Conservation (phyloP, 208 protist species). For the Endotrypanum monterogeii region DNA sequence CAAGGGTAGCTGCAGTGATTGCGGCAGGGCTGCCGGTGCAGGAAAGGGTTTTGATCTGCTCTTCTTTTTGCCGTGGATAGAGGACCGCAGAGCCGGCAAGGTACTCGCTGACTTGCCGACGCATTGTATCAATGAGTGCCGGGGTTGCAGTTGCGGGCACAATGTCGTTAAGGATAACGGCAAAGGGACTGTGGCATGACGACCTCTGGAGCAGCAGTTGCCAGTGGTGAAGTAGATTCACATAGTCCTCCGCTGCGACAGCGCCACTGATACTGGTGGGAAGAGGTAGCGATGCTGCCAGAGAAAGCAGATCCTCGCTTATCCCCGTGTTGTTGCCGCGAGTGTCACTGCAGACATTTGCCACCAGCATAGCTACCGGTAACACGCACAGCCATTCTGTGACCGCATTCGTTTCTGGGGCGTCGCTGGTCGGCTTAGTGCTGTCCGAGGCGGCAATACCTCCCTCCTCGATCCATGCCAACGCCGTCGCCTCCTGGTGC, state of each 20-base stretch:
- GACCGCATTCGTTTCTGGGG: not conserved
- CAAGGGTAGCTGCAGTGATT: slow-evolving; percentile 7
- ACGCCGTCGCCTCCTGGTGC: not conserved
- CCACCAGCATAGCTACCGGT: slow-evolving; percentile 3
- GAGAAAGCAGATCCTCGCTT: slow-evolving; percentile 7
- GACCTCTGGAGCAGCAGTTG: slow-evolving; percentile 1
- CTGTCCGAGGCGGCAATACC: not conserved
- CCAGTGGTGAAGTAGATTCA: slow-evolving; percentile 6
- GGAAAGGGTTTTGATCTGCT: not conserved
- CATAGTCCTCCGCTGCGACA: not conserved
- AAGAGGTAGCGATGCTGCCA: slow-evolving; percentile 6
- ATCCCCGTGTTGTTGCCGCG: not conserved
- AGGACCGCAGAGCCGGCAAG: slow-evolving; percentile 13
- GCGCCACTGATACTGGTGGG: not conserved
- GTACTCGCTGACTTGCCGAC: slow-evolving; percentile 7
- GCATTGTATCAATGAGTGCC: not conserved
- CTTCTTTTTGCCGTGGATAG: not conserved
- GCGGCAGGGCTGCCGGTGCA: not conserved
- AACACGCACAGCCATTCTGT: slow-evolving; percentile 25
- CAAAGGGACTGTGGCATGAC: not conserved
- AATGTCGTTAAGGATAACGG: not conserved
- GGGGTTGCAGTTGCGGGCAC: not conserved
- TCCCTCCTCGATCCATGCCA: not conserved
- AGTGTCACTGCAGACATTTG: not conserved
- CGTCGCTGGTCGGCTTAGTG: not conserved